Conservation (phyloP, 2,329 filamentous ascomycete species). For the Tolypocladium sp. region DNA sequence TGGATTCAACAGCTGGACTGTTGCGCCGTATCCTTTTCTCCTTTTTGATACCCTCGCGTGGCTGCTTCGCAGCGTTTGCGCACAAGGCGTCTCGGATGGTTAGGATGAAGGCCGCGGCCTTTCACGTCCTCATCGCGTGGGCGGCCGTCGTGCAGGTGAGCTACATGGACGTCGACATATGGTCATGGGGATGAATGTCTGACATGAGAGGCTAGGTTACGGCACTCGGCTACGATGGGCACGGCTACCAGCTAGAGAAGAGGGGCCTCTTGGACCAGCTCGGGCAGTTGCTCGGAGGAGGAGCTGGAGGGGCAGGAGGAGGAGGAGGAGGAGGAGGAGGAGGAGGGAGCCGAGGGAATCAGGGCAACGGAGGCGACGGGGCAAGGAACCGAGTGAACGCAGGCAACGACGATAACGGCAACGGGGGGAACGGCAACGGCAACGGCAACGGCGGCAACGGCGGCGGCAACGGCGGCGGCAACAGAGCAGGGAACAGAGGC, state of each 20-base stretch:
- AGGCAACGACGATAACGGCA: background rate
- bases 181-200: background rate
- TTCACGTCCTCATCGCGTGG: conserved; percentile 9
- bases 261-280: conserved; percentile 5
- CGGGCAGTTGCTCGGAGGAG: conserved; percentile 4
- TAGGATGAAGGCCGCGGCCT: conserved; percentile 10
- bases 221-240: conserved; percentile 1
- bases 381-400: background rate
- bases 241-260: conserved; percentile 1
- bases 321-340: too few relatives aligned
- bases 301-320: too few relatives aligned
- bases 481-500: too few relatives aligned
- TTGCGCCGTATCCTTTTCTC: background rate
- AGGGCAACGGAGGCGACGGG: background rate
- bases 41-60: background rate
- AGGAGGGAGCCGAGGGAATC: background rate
- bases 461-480: background rate
- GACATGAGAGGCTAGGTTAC: conserved; percentile 1
- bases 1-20: conserved; percentile 4
- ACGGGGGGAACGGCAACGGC: background rate
- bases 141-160: conserved; percentile 9
- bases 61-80: background rate
- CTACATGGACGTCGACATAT: background rate
- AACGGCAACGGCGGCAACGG: background rate
- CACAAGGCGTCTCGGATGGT: background rate